phyloP scores from a whole-genome alignment of 768 basidiomycete genomes.

The Boletus pseudopeckii region DNA sequence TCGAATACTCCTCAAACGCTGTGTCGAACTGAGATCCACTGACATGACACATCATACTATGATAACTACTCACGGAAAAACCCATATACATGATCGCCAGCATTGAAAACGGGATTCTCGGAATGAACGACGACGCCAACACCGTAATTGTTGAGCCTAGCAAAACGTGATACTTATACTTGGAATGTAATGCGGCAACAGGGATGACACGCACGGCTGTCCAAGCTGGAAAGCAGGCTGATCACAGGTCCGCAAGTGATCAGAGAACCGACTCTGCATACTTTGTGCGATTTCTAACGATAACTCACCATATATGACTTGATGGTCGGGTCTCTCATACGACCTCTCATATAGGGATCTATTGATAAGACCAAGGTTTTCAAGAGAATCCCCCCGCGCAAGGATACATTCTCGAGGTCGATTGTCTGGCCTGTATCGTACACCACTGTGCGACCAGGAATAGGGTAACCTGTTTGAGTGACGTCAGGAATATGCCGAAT shows the following conservation, averaged over 20 bases:
- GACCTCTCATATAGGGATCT: slow-evolving; percentile 45
- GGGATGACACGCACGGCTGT: slow-evolving; percentile 8
- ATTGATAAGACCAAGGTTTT: slow-evolving; percentile 47
- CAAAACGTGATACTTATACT: background rate
- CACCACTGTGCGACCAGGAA: slow-evolving; percentile 43
- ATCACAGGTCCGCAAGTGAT: background rate
- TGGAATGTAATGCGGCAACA: background rate
- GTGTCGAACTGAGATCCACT: slow-evolving; percentile 41
- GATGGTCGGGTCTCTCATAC: slow-evolving; percentile 33
- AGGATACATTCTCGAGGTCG: slow-evolving; percentile 43
- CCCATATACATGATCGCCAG: slow-evolving; percentile 9
- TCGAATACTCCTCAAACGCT: slow-evolving; percentile 20
- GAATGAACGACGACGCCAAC: slow-evolving; percentile 31
- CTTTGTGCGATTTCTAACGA: background rate
- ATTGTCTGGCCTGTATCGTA: slow-evolving; percentile 46
- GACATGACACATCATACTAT: slow-evolving; percentile 32
- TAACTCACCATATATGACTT: slow-evolving; percentile 12
- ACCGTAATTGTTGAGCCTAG: slow-evolving; percentile 34
- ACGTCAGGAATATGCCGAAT: background rate
- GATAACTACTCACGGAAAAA: slow-evolving; percentile 34
- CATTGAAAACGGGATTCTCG: slow-evolving; percentile 4
- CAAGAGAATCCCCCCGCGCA: slow-evolving; percentile 46
- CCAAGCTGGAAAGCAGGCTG: slow-evolving; percentile 13
- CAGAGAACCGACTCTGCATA: background rate
- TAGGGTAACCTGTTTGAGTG: slow-evolving; percentile 31